Conservation (phyloP, 2,329 filamentous ascomycete genomes). For the Shiraia sp. region DNA sequence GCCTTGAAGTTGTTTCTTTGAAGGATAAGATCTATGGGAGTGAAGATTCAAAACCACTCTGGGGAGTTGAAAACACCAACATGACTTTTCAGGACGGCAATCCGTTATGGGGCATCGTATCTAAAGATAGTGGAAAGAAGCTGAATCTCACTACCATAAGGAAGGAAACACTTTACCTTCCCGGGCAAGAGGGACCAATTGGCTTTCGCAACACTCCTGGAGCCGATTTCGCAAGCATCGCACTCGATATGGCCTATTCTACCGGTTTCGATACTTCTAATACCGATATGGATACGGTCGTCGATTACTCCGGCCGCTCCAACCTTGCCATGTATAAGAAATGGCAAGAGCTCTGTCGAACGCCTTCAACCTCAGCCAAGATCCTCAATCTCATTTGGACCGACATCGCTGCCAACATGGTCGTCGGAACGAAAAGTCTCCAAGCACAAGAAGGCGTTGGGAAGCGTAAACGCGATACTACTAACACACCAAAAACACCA, state of each 20-base stretch:
- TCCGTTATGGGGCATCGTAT: slow-evolving; percentile 50
- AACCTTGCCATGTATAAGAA: slow-evolving; percentile 48
- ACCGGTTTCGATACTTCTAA: slow-evolving; percentile 6
- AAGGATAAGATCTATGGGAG: slow-evolving; percentile 43
- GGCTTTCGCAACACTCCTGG: slow-evolving; percentile 40
- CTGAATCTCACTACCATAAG: slow-evolving; percentile 42
- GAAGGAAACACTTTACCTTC: slow-evolving; percentile 36
- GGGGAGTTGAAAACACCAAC: slow-evolving; percentile 45
- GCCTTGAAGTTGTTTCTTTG: slow-evolving; percentile 42
- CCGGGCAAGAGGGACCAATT: slow-evolving; percentile 19
- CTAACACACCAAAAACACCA: background rate
- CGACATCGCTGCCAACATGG: slow-evolving; percentile 49
- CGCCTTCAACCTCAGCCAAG: slow-evolving; percentile 26
- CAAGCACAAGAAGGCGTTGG: background rate
- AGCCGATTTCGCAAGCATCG: slow-evolving; percentile 34
- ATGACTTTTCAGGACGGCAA: slow-evolving; percentile 20
- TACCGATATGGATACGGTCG: slow-evolving; percentile 1
- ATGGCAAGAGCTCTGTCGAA: slow-evolving; percentile 46
- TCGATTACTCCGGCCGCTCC: slow-evolving; percentile 42
- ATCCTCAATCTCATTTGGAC: slow-evolving; percentile 54
- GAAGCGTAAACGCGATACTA: no score
- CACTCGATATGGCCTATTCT: slow-evolving; percentile 18
- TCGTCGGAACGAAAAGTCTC: slow-evolving; percentile 45
- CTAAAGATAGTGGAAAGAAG: slow-evolving; percentile 28
- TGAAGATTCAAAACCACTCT: slow-evolving; percentile 37